A percentile compares a stretch with the other conserved stretches of the same genome.
phyloP scores from a whole-genome alignment of 495 filamentous ascomycete species.

The Talaromyces ruber region DNA sequence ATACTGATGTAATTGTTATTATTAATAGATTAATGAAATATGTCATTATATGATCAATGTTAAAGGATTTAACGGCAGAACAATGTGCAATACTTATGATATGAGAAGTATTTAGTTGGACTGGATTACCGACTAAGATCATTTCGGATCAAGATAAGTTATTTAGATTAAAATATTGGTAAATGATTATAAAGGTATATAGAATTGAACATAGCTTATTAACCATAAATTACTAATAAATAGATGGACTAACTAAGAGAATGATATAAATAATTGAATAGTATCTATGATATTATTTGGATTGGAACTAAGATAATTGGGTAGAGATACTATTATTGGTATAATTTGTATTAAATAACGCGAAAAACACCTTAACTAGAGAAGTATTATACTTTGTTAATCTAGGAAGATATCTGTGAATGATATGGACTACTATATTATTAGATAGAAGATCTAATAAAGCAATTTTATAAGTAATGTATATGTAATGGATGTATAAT shows the following conservation, averaged over 20 bases:
- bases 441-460: background rate
- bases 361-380: background rate
- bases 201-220: background rate
- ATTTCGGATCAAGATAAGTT: conserved; percentile 8
- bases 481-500: background rate
- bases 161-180: conserved; percentile 9
- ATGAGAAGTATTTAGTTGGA: conserved; percentile 3
- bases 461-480: background rate
- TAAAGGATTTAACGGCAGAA: conserved; percentile 4
- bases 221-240: conserved; percentile 2
- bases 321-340: background rate
- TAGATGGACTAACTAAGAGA: background rate
- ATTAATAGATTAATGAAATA: conserved; percentile 7
- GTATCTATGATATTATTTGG: background rate
- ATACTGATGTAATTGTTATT: conserved; percentile 5
- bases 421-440: background rate
- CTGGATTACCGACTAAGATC: conserved; percentile 3
- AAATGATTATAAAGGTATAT: background rate
- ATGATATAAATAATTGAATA: background rate
- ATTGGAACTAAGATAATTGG: background rate
- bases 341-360: background rate
- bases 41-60: conserved; percentile 5
- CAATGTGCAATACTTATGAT: background rate
- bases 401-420: background rate
- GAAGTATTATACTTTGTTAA: background rate